Conservation (phyloP, 2,329 filamentous ascomycete genomes). For the Didymella pomorum region DNA sequence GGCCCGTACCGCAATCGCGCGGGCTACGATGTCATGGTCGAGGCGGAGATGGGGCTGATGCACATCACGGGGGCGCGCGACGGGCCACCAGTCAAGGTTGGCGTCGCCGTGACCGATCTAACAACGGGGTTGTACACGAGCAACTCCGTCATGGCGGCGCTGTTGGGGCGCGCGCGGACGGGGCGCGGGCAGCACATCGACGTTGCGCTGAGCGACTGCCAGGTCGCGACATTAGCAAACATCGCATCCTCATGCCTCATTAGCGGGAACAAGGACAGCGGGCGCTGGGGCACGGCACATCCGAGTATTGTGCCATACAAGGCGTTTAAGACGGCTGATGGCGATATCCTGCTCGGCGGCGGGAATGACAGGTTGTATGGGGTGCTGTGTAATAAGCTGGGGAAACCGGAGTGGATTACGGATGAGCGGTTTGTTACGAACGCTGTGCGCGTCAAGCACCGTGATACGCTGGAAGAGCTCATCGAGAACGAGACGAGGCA, state of each 20-base stretch:
- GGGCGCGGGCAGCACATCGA: conserved; percentile 92
- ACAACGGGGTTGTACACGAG: conserved; percentile 95
- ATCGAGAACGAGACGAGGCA: conserved; percentile 79
- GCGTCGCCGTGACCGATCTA: conserved; percentile 94
- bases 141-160: conserved; percentile 93
- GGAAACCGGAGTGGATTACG: conserved; percentile 65
- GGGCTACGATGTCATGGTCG: conserved; percentile 99
- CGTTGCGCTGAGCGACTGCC: conserved; percentile 88
- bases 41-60: conserved; percentile 98
- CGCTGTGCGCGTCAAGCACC: conserved; percentile 69
- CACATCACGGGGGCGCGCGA: conserved; percentile 93
- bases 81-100: conserved; percentile 93
- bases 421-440: conserved; percentile 68
- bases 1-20: conserved; percentile 87
- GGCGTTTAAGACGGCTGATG: conserved; percentile 73
- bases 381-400: conserved; percentile 65
- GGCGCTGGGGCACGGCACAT: conserved; percentile 95
- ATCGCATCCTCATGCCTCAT: conserved; percentile 92
- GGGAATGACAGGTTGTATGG: conserved; percentile 70
- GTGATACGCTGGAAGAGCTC: conserved; percentile 76
- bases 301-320: conserved; percentile 97
- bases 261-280: conserved; percentile 84
- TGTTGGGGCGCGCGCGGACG: conserved; percentile 77
- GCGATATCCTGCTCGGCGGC: conserved; percentile 69
- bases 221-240: conserved; percentile 93